Evolutionary conservation across 805 yeast genomes (phyloP), one percentile per base, ranked within the genome.

Genomic region (Zygoascus tannicola): DNA sequence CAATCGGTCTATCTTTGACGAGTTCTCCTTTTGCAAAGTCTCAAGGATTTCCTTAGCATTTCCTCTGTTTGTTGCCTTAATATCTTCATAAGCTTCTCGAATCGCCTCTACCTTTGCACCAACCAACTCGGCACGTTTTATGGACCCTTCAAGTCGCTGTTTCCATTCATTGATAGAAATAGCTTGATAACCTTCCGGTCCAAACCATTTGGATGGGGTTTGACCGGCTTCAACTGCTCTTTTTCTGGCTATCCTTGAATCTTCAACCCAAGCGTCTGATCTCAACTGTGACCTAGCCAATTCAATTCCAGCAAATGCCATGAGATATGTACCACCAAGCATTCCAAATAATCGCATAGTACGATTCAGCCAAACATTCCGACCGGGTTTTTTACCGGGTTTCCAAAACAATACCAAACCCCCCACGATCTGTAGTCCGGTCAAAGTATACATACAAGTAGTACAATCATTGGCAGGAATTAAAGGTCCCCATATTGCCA

Each of bases 201-300:
- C 88, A 57, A 73, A 78, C 87, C 87, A 81, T 60, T 69, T 65
- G 37, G 71, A 70, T 2, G 74, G 71, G 28, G 62, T 63, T 44
- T 67, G 66, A 4, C 82, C 78, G 38, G 66, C 66, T 38, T 66
- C 63, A 22, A 63, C 63, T 1, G 80, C 81, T 45, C 69, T 57
- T 16, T 62, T 63, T 32, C 85, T 71, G 28, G 76, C 80, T 15
- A 56, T 54, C 38, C 60, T 67, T 2, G 86, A 84, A 54, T 81
- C 86, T 26, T 77, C 85, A 21, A 62, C 68, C 88, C 88, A 81
- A 7, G 88, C 88, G 55, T 81, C 88, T 35, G 50, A 47, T 7
- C 56, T 55, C 35, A 62, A 46, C 40, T 68, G 53, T 33, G 79
- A 51, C 43, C 88, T 65, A 14, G 75, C 65, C 4, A 69, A 51